Conservation (phyloP, 2,329 filamentous ascomycete species). For the Drechslerella stenobrocha region DNA sequence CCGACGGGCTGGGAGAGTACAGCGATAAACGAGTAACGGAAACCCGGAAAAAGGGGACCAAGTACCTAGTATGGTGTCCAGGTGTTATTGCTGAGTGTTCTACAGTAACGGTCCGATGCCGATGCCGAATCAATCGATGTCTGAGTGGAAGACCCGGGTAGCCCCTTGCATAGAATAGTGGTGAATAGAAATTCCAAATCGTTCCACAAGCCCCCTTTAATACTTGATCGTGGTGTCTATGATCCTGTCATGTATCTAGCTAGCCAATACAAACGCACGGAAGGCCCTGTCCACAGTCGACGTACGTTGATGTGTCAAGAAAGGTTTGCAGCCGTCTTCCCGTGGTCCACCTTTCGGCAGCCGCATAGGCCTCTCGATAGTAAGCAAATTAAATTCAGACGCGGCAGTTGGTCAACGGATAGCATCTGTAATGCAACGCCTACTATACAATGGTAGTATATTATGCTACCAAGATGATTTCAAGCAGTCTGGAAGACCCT, state of each 20-base stretch:
- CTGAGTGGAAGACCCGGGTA: too few species aligned
- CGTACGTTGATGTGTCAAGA: background rate
- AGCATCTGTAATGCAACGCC: background rate
- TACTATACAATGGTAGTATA: background rate
- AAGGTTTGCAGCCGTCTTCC: background rate
- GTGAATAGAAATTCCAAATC: background rate
- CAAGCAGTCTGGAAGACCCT: too few species aligned
- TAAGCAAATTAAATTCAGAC: background rate
- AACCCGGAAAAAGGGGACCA: background rate
- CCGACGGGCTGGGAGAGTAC: background rate
- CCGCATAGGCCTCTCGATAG: background rate
- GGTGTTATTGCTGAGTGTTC: too few species aligned
- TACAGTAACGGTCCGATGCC: background rate
- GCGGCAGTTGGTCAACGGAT: background rate
- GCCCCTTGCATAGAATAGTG: background rate
- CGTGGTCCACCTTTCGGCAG: background rate
- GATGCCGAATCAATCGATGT: too few species aligned
- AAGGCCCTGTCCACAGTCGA: background rate
- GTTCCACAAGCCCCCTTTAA: conserved; percentile 3
- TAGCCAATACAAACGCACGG: background rate
- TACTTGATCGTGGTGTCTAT: background rate
- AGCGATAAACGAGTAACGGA: background rate
- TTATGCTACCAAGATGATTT: background rate
- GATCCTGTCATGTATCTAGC: background rate
- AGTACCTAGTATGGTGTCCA: conserved; percentile 1